Conservation (phyloP, 1,139 yeast genomes). For the Yamadazyma diddensiae region DNA sequence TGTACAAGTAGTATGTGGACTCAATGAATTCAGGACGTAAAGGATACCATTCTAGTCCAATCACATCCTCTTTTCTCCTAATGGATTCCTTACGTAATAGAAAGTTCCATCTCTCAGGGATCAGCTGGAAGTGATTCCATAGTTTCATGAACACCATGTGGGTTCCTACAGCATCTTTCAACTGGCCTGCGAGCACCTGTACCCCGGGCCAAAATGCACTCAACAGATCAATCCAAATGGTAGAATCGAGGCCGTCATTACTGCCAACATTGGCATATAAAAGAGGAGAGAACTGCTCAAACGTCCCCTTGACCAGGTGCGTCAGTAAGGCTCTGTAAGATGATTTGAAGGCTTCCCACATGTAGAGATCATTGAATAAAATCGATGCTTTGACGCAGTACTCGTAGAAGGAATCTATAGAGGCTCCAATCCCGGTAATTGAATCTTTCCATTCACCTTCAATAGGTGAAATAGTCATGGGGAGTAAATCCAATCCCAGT, state of each 20-base stretch:
- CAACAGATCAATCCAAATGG: conserved; percentile 80
- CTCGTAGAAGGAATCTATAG: conserved; percentile 91
- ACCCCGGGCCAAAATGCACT: conserved; percentile 89
- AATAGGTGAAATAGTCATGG: conserved; percentile 72
- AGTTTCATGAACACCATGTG: conserved; percentile 70
- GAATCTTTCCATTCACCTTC: conserved; percentile 56
- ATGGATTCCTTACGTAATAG: conserved; percentile 12
- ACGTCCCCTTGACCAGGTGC: conserved; percentile 39
- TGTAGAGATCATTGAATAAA: conserved; percentile 62
- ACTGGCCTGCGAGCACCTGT: conserved; percentile 74
- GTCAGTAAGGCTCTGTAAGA: conserved; percentile 58
- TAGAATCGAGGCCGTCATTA: conserved; percentile 46
- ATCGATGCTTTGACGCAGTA: conserved; percentile 78
- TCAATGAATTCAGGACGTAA: conserved; percentile 89
- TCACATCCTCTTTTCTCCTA: conserved; percentile 21
- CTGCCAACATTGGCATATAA: conserved; percentile 61
- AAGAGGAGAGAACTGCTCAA: conserved; percentile 46
- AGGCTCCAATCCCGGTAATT: conserved; percentile 83
- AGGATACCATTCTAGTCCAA: conserved; percentile 85
- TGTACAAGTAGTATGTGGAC: conserved; percentile 77
- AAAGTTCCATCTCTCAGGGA: conserved; percentile 86
- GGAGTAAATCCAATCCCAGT: conserved; percentile 61
- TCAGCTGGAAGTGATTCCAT: conserved; percentile 76
- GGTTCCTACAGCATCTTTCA: conserved; percentile 59
- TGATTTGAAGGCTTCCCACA: conserved; percentile 57